Base-by-base conservation (phyloP, 805 yeast species). In the Danielia oregonensis region DNA sequence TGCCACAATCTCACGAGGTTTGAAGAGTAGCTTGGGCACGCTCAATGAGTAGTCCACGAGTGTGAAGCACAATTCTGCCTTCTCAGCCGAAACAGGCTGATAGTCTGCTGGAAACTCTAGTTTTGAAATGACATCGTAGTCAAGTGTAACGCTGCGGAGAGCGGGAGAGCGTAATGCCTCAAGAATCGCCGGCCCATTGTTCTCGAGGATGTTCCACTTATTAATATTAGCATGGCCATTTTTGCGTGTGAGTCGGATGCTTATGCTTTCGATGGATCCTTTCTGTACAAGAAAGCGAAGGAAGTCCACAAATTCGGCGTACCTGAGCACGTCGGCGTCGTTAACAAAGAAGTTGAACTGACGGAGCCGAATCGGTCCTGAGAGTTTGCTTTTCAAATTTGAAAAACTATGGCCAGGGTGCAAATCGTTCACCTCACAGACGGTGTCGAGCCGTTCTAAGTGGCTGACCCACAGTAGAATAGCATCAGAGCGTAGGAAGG, bases 11-110 rank as follows among this genome's bases (percentile, higher is more conserved):
- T 36, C 36, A 19, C 44, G 37, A 3, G 45, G 38, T 6, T 29
- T 28, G 19, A 25, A 21, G 7, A 46, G 49, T 1, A 49, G 17
- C 29, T 37, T 39, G 15, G 42, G 36, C 17, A 35, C 41, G 7
- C 49, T 36, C 24, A 56, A 38, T 4, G 56, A 40, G 12, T 42
- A 46, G 23, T 59, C 61, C 3, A 57, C 46, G 6, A 58, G 33
- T 1, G 51, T 43, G 24, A 52, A 37, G 14, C 37, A 11, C 8
- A 27, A n/a, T n/a, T n/a, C n/a, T n/a, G n/a, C n/a, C n/a, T n/a
- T n/a, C n/a, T n/a, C n/a, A n/a, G 31, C 12, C 29, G 25, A 16
- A 8, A 10, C 14, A 6, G 19, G 29, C n/a, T 6, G 17, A 19
- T 4, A 21, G 19, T 24, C 19, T 8, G 17, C 13, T 10, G 28